These are phyloP conservation scores for Zasmidium citrigriseum DNA, from an alignment of 2,329 filamentous ascomycete species.

Conservation along the genomic window DNA sequence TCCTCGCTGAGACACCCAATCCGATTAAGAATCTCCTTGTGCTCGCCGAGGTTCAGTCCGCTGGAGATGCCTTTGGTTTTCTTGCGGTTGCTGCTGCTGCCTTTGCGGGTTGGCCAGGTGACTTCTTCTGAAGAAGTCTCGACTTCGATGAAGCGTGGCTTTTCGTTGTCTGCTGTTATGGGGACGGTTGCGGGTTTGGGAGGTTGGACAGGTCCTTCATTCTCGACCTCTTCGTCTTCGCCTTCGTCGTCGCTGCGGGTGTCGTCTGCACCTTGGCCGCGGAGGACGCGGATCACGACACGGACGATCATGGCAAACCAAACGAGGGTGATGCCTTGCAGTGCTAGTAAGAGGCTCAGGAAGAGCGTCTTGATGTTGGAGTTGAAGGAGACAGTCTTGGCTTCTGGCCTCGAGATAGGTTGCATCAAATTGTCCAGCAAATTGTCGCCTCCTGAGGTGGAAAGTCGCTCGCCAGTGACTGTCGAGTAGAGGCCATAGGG, in stretches of 20 bases:
- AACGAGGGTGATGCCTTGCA: slow-evolving; percentile 77
- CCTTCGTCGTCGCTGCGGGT: slow-evolving; percentile 83
- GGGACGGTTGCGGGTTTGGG: slow-evolving; percentile 17
- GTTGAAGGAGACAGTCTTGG: slow-evolving; percentile 75
- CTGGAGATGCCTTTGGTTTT: slow-evolving; percentile 58
- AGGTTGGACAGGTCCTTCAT: slow-evolving; percentile 20
- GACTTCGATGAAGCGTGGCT: slow-evolving; percentile 55
- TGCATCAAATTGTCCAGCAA: slow-evolving; percentile 65
- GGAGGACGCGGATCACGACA: slow-evolving; percentile 78
- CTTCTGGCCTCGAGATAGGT: slow-evolving; percentile 70
- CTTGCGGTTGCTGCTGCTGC: slow-evolving; percentile 38
- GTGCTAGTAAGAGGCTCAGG: slow-evolving; percentile 70
- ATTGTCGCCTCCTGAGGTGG: slow-evolving; percentile 49
- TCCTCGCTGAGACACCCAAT: slow-evolving; percentile 65
- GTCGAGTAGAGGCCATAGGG: slow-evolving; percentile 68
- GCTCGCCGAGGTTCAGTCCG: slow-evolving; percentile 61
- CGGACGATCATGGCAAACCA: slow-evolving; percentile 91
- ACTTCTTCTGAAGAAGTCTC: slow-evolving; percentile 73
- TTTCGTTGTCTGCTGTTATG: slow-evolving; percentile 20
- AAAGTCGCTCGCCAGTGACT: slow-evolving; percentile 57
- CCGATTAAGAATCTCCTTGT: slow-evolving; percentile 77
- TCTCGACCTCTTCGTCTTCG: slow-evolving; percentile 55
- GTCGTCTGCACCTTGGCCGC: slow-evolving; percentile 78
- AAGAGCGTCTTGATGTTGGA: slow-evolving; percentile 74
- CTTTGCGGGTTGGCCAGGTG: slow-evolving; percentile 25